Base-by-base conservation (phyloP, 768 basidiomycete species). In the Ramaria sp. region DNA sequence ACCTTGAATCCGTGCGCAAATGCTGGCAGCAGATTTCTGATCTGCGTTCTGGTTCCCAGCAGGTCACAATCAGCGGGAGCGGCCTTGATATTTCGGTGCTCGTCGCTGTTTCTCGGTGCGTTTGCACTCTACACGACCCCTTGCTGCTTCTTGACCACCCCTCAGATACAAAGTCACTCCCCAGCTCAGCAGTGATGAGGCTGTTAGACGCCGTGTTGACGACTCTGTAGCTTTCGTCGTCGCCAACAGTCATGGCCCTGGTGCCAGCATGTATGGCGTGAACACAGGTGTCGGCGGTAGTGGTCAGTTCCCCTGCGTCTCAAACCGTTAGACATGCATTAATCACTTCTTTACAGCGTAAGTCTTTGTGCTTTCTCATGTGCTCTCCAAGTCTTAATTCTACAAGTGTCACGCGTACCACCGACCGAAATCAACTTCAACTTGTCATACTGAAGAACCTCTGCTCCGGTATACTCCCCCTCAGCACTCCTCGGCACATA, bases 251-350 rank as follows among this genome's bases (percentile, higher is more conserved):
- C 13, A 52, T 13, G 42, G 39, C 10, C 17, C 31, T n/a, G 30
- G 37, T 45, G 51, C 49, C 22, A 59, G 54, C 47, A 54, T 54
- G 56, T 59, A 59, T 27, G 58, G 58, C 17, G 53, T 59, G 12
- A 59, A 38, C 10, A 59, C 58, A 24, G 58, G 58, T 3, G 42
- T 59, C 38, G 58, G 58, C 13, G 56, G 39, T 6, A 45, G 55
- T 20, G 56, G 58, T 59, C 39, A 27, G n/a, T 34, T n/a, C 9
- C 38, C 51, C 7, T 52, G 7, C 22, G 22, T n/a, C 19, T n/a
- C 37, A 9, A 7, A 24, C 46, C 4, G 22, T 22, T 10, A 52
- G 10, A 43, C 42, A 19, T 43, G 3, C 46, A 11, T 33, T 38
- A 38, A 31, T 12, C 22, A 30, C 7, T 11, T 12, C 17, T 39